These are phyloP conservation scores for Trametes maxima DNA, from an alignment of 768 basidiomycete genomes.

Conservation along the genomic window DNA sequence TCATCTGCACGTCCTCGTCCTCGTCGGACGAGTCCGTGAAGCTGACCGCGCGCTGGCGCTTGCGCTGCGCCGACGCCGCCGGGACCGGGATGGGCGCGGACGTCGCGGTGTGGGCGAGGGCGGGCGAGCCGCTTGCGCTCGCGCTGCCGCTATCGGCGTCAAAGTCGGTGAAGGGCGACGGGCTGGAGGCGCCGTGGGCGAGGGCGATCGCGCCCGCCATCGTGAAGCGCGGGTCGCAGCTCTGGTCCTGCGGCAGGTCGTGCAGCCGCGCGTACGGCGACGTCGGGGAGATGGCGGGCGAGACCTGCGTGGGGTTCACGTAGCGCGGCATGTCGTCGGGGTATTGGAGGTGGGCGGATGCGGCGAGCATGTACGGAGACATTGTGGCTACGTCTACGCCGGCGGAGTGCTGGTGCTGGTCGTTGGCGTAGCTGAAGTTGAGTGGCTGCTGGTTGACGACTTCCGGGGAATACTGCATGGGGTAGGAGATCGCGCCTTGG, in stretches of 20 bases:
- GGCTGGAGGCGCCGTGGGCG: slow-evolving; percentile 3
- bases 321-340: slow-evolving; percentile 22
- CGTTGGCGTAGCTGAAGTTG: slow-evolving; percentile 11
- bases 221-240: slow-evolving; percentile 27
- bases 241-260: slow-evolving; percentile 10
- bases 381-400: slow-evolving; percentile 12
- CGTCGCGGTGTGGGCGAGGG: not conserved
- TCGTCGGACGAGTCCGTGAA: slow-evolving; percentile 21
- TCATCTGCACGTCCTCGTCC: slow-evolving; percentile 7
- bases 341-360: slow-evolving; percentile 15
- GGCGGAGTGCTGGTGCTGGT: not conserved
- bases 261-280: slow-evolving; percentile 21
- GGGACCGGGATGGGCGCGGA: slow-evolving; percentile 17
- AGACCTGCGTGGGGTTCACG: slow-evolving; percentile 26
- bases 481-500: slow-evolving; percentile 3
- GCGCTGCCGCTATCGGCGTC: slow-evolving; percentile 11
- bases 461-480: slow-evolving; percentile 5
- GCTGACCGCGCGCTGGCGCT: slow-evolving; percentile 22
- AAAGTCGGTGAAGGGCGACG: not conserved
- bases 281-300: slow-evolving; percentile 21
- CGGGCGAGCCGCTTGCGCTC: slow-evolving; percentile 19
- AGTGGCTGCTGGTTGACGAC: slow-evolving; percentile 3
- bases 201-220: slow-evolving; percentile 4
- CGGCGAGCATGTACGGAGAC: slow-evolving; percentile 9
- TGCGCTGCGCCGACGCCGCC: slow-evolving; percentile 2